Evolutionary conservation across 2,329 filamentous ascomycete genomes (phyloP).

Genomic region (Teratosphaeria zuluensis): DNA sequence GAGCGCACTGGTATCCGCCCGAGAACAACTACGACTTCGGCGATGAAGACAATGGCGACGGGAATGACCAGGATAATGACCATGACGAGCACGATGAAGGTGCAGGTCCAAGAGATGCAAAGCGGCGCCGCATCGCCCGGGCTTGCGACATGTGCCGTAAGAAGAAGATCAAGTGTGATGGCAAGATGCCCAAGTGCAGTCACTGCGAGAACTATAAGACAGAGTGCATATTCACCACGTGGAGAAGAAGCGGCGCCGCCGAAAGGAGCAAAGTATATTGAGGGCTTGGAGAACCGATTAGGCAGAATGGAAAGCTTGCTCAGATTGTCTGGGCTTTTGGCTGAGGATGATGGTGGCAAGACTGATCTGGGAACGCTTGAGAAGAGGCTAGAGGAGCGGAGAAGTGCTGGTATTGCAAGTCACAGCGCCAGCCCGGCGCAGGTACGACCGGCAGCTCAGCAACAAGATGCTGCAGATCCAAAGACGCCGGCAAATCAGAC

Average conservation of each 20-base stretch:
- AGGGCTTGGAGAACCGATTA: slow-evolving; percentile 86
- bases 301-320: slow-evolving; percentile 93
- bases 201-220: slow-evolving; percentile 98
- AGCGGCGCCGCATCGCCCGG: slow-evolving; percentile 78
- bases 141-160: slow-evolving; percentile 96
- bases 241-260: slow-evolving; percentile 98
- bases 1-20: slow-evolving; percentile 2
- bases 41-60: slow-evolving; percentile 9
- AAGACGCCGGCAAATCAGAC: slow-evolving; percentile 1
- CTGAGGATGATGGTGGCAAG: slow-evolving; percentile 73
- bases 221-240: slow-evolving; percentile 96
- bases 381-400: slow-evolving; percentile 52
- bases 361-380: slow-evolving; percentile 85
- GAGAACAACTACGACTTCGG: slow-evolving; percentile 3
- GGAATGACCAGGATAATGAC: slow-evolving; percentile 12
- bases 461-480: not conserved
- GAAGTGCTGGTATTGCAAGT: slow-evolving; percentile 6
- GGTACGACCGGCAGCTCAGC: not conserved
- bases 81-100: slow-evolving; percentile 17
- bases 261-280: slow-evolving; percentile 97
- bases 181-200: slow-evolving; percentile 86
- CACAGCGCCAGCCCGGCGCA: slow-evolving; percentile 25
- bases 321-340: slow-evolving; percentile 73
- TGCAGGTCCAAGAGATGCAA: slow-evolving; percentile 51
- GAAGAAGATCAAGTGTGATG: slow-evolving; percentile 95